A percentile compares a stretch with the other conserved stretches of the same genome.
Conservation (phyloP, 202 grass and related monocot genomes). For the Zizania palustris region DNA sequence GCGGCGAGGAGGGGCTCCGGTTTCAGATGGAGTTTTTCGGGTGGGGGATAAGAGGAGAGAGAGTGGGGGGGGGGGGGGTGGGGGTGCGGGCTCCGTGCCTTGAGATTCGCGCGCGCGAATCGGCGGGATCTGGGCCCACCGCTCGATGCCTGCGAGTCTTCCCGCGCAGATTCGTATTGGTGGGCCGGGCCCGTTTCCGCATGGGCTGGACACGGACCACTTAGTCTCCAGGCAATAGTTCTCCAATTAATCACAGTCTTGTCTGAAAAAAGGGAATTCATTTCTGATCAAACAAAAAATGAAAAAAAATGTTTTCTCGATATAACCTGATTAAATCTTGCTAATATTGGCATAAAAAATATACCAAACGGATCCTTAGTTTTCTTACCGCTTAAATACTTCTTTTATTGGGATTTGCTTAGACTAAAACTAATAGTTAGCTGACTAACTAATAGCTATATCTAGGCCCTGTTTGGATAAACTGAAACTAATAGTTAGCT, state of each 20-base stretch:
- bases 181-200: slow-evolving; percentile 25
- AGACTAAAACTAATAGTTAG: too few species aligned
- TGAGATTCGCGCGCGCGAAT: slow-evolving; percentile 41
- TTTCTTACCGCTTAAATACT: background rate
- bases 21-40: slow-evolving; percentile 13
- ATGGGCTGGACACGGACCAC: slow-evolving; percentile 4
- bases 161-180: slow-evolving; percentile 63
- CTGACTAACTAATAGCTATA: too few species aligned
- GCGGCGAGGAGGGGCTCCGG: slow-evolving; percentile 18
- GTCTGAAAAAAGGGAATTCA: background rate
- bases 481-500: too few species aligned
- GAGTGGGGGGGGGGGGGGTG: background rate
- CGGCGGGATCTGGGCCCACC: background rate
- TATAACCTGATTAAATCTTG: background rate
- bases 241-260: background rate
- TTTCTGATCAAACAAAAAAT: background rate
- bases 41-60: slow-evolving; percentile 47
- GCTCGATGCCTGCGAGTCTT: background rate
- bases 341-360: too few species aligned
- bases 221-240: too few species aligned
- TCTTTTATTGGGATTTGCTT: background rate
- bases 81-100: slow-evolving; percentile 20
- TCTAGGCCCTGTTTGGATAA: too few species aligned
- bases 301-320: background rate
- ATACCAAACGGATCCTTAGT: too few species aligned